A percentile compares a stretch with the other conserved stretches of the same genome.
These are phyloP conservation scores for Geotrichum bryndzae DNA, from an alignment of 1,139 yeast species.

Conservation along the genomic window DNA sequence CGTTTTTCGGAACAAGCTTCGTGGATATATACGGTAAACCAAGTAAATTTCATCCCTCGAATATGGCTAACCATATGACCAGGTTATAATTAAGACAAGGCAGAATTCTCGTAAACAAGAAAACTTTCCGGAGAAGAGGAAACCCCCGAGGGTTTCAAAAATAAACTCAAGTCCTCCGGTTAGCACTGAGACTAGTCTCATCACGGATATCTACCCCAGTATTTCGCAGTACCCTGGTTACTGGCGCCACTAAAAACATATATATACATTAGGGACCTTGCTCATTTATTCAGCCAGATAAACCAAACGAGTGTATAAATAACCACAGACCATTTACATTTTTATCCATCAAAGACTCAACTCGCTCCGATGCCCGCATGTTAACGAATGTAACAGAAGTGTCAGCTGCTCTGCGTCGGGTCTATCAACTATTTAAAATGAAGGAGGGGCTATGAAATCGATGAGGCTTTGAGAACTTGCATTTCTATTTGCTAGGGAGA, in stretches of 20 bases:
- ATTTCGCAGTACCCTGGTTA: not conserved
- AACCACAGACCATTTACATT: not conserved
- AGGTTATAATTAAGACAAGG: not conserved
- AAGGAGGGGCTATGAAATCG: not conserved
- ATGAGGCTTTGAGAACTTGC: no score
- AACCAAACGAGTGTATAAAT: not conserved
- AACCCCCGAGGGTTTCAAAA: not conserved
- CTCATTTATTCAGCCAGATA: not conserved
- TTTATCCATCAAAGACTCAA: not conserved
- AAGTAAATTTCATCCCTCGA: not conserved
- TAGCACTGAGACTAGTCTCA: not conserved
- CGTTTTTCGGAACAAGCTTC: not conserved
- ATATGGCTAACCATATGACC: not conserved
- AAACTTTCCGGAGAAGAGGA: not conserved
- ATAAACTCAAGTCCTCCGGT: not conserved
- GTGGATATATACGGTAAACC: not conserved
- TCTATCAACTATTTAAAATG: not conserved
- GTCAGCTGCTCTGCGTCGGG: not conserved
- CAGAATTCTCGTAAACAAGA: not conserved
- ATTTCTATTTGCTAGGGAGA: not conserved
- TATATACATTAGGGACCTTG: no score
- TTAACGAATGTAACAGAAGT: not conserved
- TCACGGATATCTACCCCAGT: not conserved
- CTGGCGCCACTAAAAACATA: not conserved
- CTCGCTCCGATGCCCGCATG: not conserved